These are phyloP conservation scores for Magnolia changhungtana DNA, from an alignment of 164 flowering plant species.

Conservation along the genomic window DNA sequence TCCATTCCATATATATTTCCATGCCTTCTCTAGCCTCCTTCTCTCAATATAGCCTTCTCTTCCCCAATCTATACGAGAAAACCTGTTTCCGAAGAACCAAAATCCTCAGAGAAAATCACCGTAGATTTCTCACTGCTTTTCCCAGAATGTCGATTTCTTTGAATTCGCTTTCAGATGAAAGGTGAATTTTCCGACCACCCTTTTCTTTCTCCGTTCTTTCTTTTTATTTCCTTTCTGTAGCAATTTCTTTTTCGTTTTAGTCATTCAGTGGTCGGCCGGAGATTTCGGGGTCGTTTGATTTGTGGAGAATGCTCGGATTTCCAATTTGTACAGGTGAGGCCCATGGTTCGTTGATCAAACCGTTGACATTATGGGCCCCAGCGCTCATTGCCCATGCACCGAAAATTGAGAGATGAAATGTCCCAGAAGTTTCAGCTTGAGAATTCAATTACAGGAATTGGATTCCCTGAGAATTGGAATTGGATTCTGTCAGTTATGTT, in stretches of 20 bases:
- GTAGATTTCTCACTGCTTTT: not conserved
- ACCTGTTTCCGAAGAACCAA: not conserved
- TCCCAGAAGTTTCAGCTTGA: too few species aligned
- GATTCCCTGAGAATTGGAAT: too few species aligned
- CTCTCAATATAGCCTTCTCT: not conserved
- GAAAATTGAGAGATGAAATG: too few species aligned
- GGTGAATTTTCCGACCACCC: not conserved
- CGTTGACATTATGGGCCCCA: too few species aligned
- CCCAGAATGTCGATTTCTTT: conserved; percentile 7
- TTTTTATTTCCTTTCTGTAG: not conserved
- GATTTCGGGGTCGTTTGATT: not conserved
- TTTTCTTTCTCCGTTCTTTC: not conserved
- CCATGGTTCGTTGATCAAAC: too few species aligned
- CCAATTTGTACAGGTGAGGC: too few species aligned
- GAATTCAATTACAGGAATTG: too few species aligned
- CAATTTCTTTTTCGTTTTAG: not conserved
- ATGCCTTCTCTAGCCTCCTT: not conserved
- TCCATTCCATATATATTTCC: not conserved
- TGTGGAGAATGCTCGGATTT: not conserved
- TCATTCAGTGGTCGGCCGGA: not conserved
- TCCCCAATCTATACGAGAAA: not conserved
- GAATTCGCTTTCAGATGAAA: not conserved
- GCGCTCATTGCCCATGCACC: too few species aligned
- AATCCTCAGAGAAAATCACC: not conserved
- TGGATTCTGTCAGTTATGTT: too few species aligned